Conservation (phyloP, 345 rosid genomes). For the Mangifera indica region DNA sequence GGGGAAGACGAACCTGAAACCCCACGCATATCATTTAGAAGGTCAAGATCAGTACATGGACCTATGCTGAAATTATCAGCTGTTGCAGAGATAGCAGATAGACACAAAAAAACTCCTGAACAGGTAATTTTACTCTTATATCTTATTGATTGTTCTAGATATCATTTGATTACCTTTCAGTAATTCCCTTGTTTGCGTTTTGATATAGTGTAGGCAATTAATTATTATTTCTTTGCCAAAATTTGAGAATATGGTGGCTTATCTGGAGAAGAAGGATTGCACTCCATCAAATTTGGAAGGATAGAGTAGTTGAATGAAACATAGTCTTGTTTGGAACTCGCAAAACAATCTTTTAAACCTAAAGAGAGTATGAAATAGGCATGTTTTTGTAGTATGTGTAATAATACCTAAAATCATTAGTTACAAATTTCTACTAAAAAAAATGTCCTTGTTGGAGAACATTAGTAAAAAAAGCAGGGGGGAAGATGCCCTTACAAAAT, state of each 20-base stretch:
- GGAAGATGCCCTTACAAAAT: background rate
- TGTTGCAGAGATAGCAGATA: constrained; percentile 52
- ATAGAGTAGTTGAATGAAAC: background rate
- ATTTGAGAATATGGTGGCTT: background rate
- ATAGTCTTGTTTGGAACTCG: background rate
- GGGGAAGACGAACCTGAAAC: constrained; percentile 67
- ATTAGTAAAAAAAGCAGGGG: background rate
- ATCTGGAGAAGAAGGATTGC: background rate
- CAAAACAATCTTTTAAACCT: background rate
- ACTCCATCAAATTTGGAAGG: background rate
- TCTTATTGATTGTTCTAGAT: background rate
- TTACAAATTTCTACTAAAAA: background rate
- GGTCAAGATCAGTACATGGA: constrained; percentile 66
- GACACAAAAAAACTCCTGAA: constrained; percentile 54
- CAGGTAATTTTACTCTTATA: constrained; percentile 38
- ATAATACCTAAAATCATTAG: background rate
- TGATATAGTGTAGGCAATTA: background rate
- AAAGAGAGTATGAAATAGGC: no score
- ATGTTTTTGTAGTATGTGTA: background rate
- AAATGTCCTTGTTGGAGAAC: background rate
- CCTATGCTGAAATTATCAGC: constrained; percentile 64
- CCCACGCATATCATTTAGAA: constrained; percentile 59
- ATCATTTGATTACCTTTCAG: background rate
- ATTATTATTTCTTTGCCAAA: background rate
- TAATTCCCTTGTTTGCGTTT: background rate